Evolutionary conservation across 805 yeast genomes (phyloP).

Genomic region (Yamadazyma endophytica): DNA sequence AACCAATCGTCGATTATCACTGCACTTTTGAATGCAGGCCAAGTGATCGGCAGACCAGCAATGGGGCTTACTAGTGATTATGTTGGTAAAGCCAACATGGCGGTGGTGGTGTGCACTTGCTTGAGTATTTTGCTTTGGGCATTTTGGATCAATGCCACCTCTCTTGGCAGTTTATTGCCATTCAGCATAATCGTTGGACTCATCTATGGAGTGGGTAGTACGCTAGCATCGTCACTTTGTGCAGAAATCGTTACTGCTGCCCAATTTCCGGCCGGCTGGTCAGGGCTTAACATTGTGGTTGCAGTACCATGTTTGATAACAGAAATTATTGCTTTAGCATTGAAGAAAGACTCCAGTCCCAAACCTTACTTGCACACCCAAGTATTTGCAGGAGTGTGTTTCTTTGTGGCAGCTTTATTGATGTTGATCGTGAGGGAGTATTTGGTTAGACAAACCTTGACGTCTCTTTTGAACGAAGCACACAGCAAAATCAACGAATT

Average conservation of each 20-base stretch:
- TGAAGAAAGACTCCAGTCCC: constrained; percentile 18
- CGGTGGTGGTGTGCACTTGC: constrained; percentile 16
- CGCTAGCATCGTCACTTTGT: constrained; percentile 21
- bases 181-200: constrained; percentile 27
- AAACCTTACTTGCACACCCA: constrained; percentile 59
- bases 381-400: constrained; percentile 52
- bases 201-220: constrained; percentile 26
- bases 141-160: constrained; percentile 35
- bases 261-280: constrained; percentile 36
- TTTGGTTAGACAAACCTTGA: constrained; percentile 41
- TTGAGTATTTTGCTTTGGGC: constrained; percentile 26
- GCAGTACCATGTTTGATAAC: constrained; percentile 36
- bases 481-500: constrained; percentile 2
- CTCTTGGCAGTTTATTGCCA: constrained; percentile 27
- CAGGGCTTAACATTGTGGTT: constrained; percentile 31
- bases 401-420: constrained; percentile 38
- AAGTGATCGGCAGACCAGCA: constrained; percentile 47
- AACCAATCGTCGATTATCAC: constrained; percentile 29
- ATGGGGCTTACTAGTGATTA: constrained; percentile 46
- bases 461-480: constrained; percentile 9
- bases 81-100: constrained; percentile 43
- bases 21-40: constrained; percentile 37
- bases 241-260: constrained; percentile 17
- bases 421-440: constrained; percentile 49
- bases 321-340: constrained; percentile 53